phyloP scores from a whole-genome alignment of 2,329 filamentous ascomycete species.

The Fusarium sambucinum region DNA sequence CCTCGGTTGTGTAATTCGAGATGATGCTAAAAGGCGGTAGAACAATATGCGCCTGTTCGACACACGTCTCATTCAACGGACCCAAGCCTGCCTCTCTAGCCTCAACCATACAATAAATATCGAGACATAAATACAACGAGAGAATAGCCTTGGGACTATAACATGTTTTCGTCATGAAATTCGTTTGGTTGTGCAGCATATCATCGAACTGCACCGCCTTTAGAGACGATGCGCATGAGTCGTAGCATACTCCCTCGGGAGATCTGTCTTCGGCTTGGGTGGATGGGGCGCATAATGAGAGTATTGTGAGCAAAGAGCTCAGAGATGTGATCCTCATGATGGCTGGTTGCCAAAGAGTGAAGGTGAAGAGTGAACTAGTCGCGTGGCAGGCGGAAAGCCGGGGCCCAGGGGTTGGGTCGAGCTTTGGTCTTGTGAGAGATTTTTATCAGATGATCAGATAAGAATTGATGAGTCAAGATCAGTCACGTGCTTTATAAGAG shows the following conservation, averaged over 20 bases:
- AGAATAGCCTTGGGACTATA: constrained; percentile 46
- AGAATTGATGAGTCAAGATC: not conserved
- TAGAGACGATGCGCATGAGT: constrained; percentile 51
- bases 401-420: constrained; percentile 1
- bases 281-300: constrained; percentile 1
- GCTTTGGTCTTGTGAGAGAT: constrained; percentile 22
- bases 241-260: constrained; percentile 48
- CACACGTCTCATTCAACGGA: constrained; percentile 54
- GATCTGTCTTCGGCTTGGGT: constrained; percentile 12
- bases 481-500: constrained; percentile 6
- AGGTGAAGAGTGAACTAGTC: not conserved
- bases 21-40: constrained; percentile 54
- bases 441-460: constrained; percentile 52
- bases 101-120: constrained; percentile 51
- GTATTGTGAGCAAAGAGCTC: not conserved
- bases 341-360: constrained; percentile 11
- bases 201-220: constrained; percentile 51
- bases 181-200: constrained; percentile 35
- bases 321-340: constrained; percentile 33
- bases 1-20: constrained; percentile 52
- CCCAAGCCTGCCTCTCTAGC: constrained; percentile 44
- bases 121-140: constrained; percentile 56
- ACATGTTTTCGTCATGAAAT: constrained; percentile 45
- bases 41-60: constrained; percentile 30
- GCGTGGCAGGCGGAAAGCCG: constrained; percentile 2